These are phyloP conservation scores for Taphrina betulina DNA, from an alignment of 1,139 yeast species.

Conservation along the genomic window DNA sequence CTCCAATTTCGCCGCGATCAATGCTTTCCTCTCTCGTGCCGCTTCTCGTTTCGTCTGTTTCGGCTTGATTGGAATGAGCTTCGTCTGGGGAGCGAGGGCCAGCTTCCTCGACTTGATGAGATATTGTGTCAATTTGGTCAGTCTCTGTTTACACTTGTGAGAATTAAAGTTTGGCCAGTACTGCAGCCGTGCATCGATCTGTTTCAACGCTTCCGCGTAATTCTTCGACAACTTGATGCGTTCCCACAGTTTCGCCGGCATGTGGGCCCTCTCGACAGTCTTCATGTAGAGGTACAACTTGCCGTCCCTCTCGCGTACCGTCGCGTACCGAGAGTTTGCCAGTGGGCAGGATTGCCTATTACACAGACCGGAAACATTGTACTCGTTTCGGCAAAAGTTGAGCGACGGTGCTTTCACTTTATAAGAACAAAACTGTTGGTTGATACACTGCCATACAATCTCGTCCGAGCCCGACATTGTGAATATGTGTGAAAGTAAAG, in stretches of 20 bases:
- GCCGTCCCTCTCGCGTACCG: conserved; percentile 87
- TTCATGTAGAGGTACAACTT: conserved; percentile 88
- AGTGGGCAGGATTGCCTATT: conserved; percentile 91
- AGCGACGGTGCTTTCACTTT: conserved; percentile 53
- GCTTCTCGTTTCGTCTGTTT: conserved; percentile 93
- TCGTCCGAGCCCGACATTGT: conserved; percentile 44
- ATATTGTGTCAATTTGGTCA: conserved; percentile 90
- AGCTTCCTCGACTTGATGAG: conserved; percentile 94
- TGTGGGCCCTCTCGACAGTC: conserved; percentile 95
- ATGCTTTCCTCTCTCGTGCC: conserved; percentile 91
- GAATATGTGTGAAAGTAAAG: no score
- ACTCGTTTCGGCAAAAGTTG: conserved; percentile 54
- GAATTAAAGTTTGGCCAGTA: conserved; percentile 92
- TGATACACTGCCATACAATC: conserved; percentile 87
- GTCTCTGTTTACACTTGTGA: conserved; percentile 92
- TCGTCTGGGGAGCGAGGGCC: conserved; percentile 87
- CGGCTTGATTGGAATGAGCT: conserved; percentile 85
- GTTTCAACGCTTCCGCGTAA: conserved; percentile 80
- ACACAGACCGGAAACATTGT: conserved; percentile 84
- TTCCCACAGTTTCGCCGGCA: conserved; percentile 93
- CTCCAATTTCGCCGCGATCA: conserved; percentile 94
- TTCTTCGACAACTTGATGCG: conserved; percentile 84
- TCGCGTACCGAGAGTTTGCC: conserved; percentile 94
- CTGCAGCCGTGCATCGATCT: conserved; percentile 77
- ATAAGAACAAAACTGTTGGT: conserved; percentile 85